Percentiles rank a stretch among this genome's conserved stretches.
Evolutionary conservation across 306 rosid genomes (phyloP).

Genomic region (Cicer judaicum): DNA sequence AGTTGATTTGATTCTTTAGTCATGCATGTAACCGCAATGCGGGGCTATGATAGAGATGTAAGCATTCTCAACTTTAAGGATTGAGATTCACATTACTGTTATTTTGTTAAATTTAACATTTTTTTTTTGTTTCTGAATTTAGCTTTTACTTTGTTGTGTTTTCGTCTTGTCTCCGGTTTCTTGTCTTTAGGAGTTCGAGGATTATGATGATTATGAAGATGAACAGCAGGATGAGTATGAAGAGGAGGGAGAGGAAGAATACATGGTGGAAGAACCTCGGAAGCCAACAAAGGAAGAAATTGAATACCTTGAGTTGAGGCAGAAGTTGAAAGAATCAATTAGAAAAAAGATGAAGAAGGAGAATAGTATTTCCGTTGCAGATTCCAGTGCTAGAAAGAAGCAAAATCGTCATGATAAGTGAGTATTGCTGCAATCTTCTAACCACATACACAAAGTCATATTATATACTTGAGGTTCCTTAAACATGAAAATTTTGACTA

Average conservation of each 20-base stretch:
- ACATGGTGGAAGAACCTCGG: constrained; percentile 59
- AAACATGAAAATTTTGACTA: constrained; percentile 7
- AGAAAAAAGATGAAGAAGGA: constrained; percentile 68
- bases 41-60: constrained; percentile 68
- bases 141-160: neutral
- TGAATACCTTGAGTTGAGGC: constrained; percentile 76
- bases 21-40: constrained; percentile 52
- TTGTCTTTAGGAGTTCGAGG: constrained; percentile 51
- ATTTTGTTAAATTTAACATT: neutral
- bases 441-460: neutral
- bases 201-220: constrained; percentile 64
- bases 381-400: constrained; percentile 53
- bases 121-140: constrained; percentile 16
- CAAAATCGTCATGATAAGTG: constrained; percentile 76
- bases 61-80: constrained; percentile 36
- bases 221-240: constrained; percentile 57
- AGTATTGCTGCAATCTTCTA: constrained; percentile 45
- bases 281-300: constrained; percentile 73
- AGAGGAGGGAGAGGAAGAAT: constrained; percentile 60
- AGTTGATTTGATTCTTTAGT: constrained; percentile 38
- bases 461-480: neutral
- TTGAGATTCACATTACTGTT: neutral
- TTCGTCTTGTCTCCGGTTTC: neutral
- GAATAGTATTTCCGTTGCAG: constrained; percentile 47
- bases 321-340: constrained; percentile 67